Conservation (phyloP, 164 flowering plant species). For the Protea cynaroides region DNA sequence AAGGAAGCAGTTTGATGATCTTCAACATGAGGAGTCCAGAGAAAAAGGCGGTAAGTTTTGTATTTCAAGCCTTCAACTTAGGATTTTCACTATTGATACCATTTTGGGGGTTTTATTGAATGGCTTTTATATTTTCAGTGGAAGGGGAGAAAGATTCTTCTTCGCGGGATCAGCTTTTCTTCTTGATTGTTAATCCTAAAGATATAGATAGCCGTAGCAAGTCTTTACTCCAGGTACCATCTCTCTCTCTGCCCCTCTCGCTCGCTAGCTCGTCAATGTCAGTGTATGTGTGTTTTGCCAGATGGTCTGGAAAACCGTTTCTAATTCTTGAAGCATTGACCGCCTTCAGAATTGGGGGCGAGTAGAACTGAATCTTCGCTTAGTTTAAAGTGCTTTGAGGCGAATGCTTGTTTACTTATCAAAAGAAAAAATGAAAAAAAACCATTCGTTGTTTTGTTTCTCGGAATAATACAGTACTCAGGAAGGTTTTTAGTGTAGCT, state of each 20-base stretch:
- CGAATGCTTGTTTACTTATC: too few species aligned
- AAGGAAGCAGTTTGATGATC: constrained; percentile 14
- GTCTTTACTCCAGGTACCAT: constrained; percentile 45
- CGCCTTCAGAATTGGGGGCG: neutral
- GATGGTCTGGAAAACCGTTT: neutral
- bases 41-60: constrained; percentile 6
- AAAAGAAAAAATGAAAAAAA: too few species aligned
- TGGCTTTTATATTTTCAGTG: neutral
- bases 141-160: constrained; percentile 12
- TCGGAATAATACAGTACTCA: too few species aligned
- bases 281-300: neutral
- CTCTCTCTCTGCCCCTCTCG: neutral
- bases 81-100: neutral
- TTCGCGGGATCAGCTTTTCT: constrained; percentile 13
- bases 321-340: neutral
- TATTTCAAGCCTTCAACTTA: neutral
- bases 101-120: neutral
- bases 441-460: too few species aligned
- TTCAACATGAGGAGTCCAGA: constrained; percentile 1
- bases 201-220: constrained; percentile 32
- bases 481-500: too few species aligned
- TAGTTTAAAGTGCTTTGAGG: too few species aligned
- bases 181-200: constrained; percentile 49
- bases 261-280: neutral
- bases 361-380: neutral